Percentiles rank a stretch among this genome's conserved stretches.
phyloP scores from a whole-genome alignment of 306 rosid genomes.

The Acmispon strigosus region DNA sequence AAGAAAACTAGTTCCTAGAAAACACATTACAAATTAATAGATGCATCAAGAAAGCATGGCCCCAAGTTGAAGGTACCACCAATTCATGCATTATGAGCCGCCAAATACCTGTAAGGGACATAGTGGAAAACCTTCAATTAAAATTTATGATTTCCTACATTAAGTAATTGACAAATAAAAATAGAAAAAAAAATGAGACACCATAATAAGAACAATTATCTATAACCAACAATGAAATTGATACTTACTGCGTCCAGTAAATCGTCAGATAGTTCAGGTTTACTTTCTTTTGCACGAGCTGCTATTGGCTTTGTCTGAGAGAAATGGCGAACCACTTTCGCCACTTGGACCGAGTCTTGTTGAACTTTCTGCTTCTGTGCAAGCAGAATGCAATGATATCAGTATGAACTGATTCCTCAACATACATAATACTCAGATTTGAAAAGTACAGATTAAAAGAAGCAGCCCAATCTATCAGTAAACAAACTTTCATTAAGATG shows the following conservation, averaged over 20 bases:
- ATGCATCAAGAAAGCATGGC: not conserved
- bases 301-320: constrained; percentile 60
- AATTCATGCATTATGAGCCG: constrained; percentile 25
- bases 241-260: constrained; percentile 57
- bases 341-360: constrained; percentile 35
- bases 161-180: not conserved
- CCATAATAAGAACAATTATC: not conserved
- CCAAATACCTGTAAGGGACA: constrained; percentile 63
- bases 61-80: not conserved
- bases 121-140: not conserved
- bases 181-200: not conserved
- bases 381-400: constrained; percentile 15
- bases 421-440: not conserved
- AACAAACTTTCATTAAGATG: no score
- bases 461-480: not conserved
- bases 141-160: not conserved
- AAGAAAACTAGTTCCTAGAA: not conserved
- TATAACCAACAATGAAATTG: constrained; percentile 4
- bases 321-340: constrained; percentile 60
- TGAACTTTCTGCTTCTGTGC: constrained; percentile 70
- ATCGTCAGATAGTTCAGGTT: constrained; percentile 24
- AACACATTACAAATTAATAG: not conserved
- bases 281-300: constrained; percentile 18
- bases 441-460: no score
- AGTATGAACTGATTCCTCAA: not conserved